A percentile compares a stretch with the other conserved stretches of the same genome.
Conservation (phyloP, 2,329 filamentous ascomycete species). For the Stachybotrys elegans region DNA sequence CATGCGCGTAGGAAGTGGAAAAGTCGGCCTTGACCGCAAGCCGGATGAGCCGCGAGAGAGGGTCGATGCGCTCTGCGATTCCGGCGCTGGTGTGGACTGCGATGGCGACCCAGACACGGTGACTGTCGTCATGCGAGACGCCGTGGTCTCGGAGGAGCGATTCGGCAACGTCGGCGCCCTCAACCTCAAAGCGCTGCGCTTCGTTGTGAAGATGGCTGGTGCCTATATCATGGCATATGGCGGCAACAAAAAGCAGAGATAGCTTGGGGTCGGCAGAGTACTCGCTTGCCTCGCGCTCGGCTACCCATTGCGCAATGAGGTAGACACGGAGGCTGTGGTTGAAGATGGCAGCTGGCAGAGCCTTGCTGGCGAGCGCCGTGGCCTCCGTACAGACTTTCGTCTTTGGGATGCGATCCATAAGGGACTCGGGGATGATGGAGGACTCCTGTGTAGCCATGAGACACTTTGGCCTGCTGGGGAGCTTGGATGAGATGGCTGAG, state of each 20-base stretch:
- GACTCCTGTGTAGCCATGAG: no score
- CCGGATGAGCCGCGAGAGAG: conserved; percentile 24
- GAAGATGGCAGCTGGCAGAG: conserved; percentile 20
- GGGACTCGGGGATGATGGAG: no score
- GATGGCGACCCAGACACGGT: conserved; percentile 29
- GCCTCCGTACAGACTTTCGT: conserved; percentile 11
- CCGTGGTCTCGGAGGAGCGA: conserved; percentile 19
- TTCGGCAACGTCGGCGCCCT: conserved; percentile 24
- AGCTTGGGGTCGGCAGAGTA: conserved; percentile 8
- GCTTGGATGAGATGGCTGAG: no score
- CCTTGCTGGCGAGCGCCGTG: conserved; percentile 10
- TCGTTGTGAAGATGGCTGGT: conserved; percentile 21
- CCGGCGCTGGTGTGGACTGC: conserved; percentile 28
- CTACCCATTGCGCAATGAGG: conserved; percentile 17
- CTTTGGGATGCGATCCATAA: conserved; percentile 10
- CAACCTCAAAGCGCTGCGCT: conserved; percentile 29
- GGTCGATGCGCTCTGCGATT: conserved; percentile 29
- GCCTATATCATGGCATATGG: conserved; percentile 30
- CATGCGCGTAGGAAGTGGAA: conserved; percentile 5
- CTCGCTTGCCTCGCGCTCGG: conserved; percentile 11
- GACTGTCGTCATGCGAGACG: conserved; percentile 15
- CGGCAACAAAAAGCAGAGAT: conserved; percentile 25
- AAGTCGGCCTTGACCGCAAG: conserved; percentile 28
- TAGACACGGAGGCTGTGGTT: conserved; percentile 24
- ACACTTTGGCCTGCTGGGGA: no score